Conservation (phyloP, 768 basidiomycete species). For the Auricularia cornea region DNA sequence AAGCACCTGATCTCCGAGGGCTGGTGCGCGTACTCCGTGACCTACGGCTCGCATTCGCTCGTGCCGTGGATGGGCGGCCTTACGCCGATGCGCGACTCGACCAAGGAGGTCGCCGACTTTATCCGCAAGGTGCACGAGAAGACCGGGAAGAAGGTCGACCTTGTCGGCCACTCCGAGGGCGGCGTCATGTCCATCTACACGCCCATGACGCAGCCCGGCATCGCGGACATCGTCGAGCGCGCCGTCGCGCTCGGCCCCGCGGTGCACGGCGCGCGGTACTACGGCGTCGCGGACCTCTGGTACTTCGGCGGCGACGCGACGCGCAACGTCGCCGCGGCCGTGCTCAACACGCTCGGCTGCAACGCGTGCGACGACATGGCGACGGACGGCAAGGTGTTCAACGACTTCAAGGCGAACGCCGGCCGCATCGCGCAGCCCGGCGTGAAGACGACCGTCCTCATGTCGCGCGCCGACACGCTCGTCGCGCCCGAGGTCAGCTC, state of each 20-base stretch:
- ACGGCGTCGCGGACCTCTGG: neutral
- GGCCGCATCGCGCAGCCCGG: neutral
- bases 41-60: neutral
- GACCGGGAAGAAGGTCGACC: constrained; percentile 1
- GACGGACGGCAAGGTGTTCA: neutral
- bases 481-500: neutral
- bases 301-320: neutral
- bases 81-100: neutral
- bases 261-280: neutral
- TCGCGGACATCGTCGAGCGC: constrained; percentile 1
- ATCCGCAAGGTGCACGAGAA: neutral
- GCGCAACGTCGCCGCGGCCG: neutral
- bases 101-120: neutral
- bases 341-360: neutral
- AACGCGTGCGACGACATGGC: neutral
- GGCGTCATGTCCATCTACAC: neutral
- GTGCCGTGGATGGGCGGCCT: neutral
- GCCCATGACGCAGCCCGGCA: neutral
- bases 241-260: neutral
- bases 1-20: neutral
- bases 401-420: neutral
- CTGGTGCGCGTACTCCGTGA: neutral
- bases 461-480: neutral
- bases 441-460: neutral
- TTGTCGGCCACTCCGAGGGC: neutral